Percentiles rank a stretch among this genome's conserved stretches.
phyloP scores from a whole-genome alignment of 2,329 filamentous ascomycete genomes.

The Apiospora phragmitis region DNA sequence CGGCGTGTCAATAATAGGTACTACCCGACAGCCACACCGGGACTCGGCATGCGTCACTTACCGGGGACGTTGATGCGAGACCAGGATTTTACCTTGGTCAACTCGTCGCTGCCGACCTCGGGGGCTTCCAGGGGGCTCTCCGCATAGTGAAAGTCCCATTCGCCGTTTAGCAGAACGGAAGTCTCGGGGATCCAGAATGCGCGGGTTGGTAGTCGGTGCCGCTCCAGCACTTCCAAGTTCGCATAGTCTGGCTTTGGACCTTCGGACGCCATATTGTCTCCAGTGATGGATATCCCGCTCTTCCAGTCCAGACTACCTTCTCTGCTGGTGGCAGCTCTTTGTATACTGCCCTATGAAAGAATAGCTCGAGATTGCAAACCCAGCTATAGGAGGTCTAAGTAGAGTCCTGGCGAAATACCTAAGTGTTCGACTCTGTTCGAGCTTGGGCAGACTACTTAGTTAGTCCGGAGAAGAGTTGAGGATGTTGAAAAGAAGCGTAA shows the following conservation, averaged over 20 bases:
- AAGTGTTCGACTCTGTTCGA: neutral
- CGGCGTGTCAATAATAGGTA: neutral
- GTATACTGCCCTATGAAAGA: neutral
- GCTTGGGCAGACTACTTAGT: neutral
- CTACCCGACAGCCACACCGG: neutral
- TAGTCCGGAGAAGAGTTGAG: neutral
- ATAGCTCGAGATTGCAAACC: neutral
- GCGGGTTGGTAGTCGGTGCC: slow-evolving; percentile 53
- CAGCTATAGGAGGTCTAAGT: neutral
- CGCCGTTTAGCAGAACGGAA: slow-evolving; percentile 52
- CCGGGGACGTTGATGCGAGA: slow-evolving; percentile 60
- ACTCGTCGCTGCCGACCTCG: slow-evolving; percentile 25
- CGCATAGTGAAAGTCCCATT: slow-evolving; percentile 57
- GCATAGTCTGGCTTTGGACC: slow-evolving; percentile 45
- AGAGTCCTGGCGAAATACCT: neutral
- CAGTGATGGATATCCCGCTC: neutral
- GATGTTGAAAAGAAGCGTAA: neutral
- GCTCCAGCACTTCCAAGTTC: slow-evolving; percentile 52
- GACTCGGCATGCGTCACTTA: neutral
- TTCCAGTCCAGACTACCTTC: neutral
- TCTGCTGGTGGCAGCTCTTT: neutral
- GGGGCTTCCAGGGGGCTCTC: slow-evolving; percentile 47
- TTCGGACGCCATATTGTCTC: neutral
- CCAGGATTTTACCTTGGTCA: slow-evolving; percentile 38
- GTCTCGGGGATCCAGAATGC: slow-evolving; percentile 52